phyloP scores from a whole-genome alignment of 257 asterid species.

The Solanum sejunctum region DNA sequence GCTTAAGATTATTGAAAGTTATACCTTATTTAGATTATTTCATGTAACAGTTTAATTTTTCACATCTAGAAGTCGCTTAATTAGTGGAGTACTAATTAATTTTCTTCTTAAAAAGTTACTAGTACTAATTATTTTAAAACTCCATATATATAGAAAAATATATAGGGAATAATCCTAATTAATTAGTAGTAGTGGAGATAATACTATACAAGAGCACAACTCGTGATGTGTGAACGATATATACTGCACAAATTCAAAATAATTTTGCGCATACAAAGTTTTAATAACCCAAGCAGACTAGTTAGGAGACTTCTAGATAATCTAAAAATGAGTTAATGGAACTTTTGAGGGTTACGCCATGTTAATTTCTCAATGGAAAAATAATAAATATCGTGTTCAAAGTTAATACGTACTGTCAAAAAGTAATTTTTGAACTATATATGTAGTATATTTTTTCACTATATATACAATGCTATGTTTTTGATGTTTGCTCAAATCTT shows the following conservation, averaged over 20 bases:
- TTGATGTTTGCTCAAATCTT: too few relatives aligned
- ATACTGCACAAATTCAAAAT: too few relatives aligned
- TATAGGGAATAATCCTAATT: background rate
- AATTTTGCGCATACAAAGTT: too few relatives aligned
- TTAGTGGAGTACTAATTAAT: background rate
- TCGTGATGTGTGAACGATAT: background rate
- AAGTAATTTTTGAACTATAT: too few relatives aligned
- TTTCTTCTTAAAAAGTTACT: background rate
- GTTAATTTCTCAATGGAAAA: background rate
- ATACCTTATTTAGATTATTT: background rate
- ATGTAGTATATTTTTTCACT: too few relatives aligned
- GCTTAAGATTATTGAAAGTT: background rate
- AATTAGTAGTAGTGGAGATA: background rate
- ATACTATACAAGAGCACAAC: too few relatives aligned
- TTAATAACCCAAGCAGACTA: too few relatives aligned
- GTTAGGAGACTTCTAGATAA: too few relatives aligned
- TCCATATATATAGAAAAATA: background rate
- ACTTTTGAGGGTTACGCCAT: too few relatives aligned
- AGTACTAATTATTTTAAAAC: background rate
- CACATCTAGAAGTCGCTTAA: background rate
- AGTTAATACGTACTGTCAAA: too few relatives aligned
- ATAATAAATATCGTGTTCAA: too few relatives aligned
- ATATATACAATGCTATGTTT: too few relatives aligned
- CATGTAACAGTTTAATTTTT: background rate
- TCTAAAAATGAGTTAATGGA: background rate